Evolutionary conservation across 352 stramenopile species (phyloP), one percentile per base, ranked within the genome.

Genomic region (Phytophthora foliorum): DNA sequence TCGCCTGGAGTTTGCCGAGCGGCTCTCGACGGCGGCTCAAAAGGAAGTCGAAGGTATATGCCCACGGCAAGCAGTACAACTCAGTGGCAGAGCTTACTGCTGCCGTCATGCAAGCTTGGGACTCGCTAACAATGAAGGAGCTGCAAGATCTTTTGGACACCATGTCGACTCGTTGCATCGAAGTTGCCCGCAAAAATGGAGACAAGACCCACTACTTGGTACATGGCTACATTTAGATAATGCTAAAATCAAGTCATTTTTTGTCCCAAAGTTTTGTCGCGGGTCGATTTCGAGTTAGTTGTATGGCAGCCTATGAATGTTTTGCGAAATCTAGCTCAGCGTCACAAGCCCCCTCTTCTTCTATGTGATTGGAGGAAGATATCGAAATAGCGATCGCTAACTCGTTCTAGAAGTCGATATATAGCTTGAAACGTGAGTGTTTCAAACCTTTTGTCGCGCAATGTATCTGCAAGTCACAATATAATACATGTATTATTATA

Each of bases 1-100:
- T 1, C 39, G 39, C 39, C 39, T 25, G 22, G 58, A 62, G 27
- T 74, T 58, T 38, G 16, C 38, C 10, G 58, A 58, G 58, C 45
- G 36, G 14, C 32, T 36, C 36, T 55, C 36, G 25, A 58, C 22
- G n/a, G 56, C 27, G 10, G 25, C 46, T 9, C 38, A 57, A 10
- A 57, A 25, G 8, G 24, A 39, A 14, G 24, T 46, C n/a, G 34
- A 58, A 58, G 31, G 51, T 58, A 1, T 58, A 58, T 34, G 36
- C 10, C 10, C 51, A 58, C 22, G 51, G 51, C 19, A 58, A 48
- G 21, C 54, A 62, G 41, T 62, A 53, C 41, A 22, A 62, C 8
- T 45, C 54, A 10, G 41, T 62, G 16, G 11, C 39, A 4, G 25
- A 62, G 50, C 32, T 57, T 6, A 57, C 14, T 17, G 32, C 32